Evolutionary conservation across 2,329 filamentous ascomycete species (phyloP).

Genomic region (Rhytidhysteron rufulum): DNA sequence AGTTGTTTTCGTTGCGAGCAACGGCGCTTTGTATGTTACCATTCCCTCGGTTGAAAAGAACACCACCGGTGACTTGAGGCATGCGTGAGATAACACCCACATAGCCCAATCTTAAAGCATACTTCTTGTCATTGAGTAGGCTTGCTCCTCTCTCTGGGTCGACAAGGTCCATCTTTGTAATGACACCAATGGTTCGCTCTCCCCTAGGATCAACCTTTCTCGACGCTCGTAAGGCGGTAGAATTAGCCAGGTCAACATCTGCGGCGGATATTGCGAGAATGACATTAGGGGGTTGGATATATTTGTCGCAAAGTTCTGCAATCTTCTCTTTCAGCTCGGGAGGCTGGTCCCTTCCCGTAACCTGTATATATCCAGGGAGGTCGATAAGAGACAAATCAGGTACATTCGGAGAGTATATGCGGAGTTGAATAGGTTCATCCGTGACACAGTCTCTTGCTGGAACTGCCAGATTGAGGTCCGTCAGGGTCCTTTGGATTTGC

Average conservation of each 20-base stretch:
- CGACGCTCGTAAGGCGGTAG: slow-evolving; percentile 84
- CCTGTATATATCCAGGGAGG: slow-evolving; percentile 94
- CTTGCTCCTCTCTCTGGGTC: slow-evolving; percentile 73
- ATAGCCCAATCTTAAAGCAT: slow-evolving; percentile 90
- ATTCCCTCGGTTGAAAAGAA: slow-evolving; percentile 79
- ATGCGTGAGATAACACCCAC: slow-evolving; percentile 90
- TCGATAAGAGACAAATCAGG: slow-evolving; percentile 95
- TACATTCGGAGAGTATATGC: slow-evolving; percentile 92
- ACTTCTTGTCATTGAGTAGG: slow-evolving; percentile 85
- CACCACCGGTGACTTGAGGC: slow-evolving; percentile 56
- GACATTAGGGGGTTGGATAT: slow-evolving; percentile 93
- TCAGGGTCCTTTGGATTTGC: slow-evolving; percentile 88
- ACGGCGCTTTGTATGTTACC: slow-evolving; percentile 78
- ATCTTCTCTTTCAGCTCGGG: slow-evolving; percentile 93
- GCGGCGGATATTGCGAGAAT: slow-evolving; percentile 96
- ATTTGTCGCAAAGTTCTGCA: slow-evolving; percentile 93
- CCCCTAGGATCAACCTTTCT: slow-evolving; percentile 89
- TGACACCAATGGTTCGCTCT: slow-evolving; percentile 95
- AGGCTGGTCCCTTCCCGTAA: slow-evolving; percentile 86
- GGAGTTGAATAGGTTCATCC: slow-evolving; percentile 93
- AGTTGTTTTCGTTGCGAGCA: slow-evolving; percentile 80
- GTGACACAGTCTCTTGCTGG: slow-evolving; percentile 88
- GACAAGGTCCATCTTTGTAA: slow-evolving; percentile 98
- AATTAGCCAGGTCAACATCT: slow-evolving; percentile 96
- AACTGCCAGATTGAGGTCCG: slow-evolving; percentile 90